Evolutionary conservation across 1,139 yeast species (phyloP).

Genomic region (Lodderomyces theae): DNA sequence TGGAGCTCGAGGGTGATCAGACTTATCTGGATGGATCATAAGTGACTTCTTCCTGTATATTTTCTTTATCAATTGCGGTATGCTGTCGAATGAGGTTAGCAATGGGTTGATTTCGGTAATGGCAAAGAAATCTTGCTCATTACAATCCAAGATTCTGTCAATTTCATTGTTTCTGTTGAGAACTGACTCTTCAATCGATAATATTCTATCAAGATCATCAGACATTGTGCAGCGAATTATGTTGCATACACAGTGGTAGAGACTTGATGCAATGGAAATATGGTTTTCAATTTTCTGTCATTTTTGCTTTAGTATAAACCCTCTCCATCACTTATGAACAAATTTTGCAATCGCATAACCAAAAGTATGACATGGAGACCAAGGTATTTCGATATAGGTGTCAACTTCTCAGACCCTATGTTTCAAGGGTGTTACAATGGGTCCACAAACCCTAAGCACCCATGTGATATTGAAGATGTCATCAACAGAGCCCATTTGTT

Average conservation of each 20-base stretch:
- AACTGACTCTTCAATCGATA: constrained; percentile 35
- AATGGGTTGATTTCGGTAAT: constrained; percentile 53
- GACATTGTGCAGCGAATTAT: too few relatives aligned
- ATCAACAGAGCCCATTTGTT: constrained; percentile 63
- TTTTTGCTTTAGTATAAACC: too few relatives aligned
- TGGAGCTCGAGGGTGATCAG: constrained; percentile 53
- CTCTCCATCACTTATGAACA: too few relatives aligned
- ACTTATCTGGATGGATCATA: constrained; percentile 69
- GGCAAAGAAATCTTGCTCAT: constrained; percentile 53
- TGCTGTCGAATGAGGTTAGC: constrained; percentile 29
- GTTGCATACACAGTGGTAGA: too few relatives aligned
- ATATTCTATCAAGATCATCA: constrained; percentile 30
- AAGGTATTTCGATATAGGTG: constrained; percentile 56
- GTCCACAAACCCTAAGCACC: constrained; percentile 53
- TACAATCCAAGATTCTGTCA: constrained; percentile 46
- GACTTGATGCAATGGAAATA: too few relatives aligned
- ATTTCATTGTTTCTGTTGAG: constrained; percentile 54
- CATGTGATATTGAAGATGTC: constrained; percentile 62
- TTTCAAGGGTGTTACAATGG: constrained; percentile 79
- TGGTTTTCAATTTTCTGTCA: too few relatives aligned
- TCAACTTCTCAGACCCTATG: constrained; percentile 87
- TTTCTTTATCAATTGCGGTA: constrained; percentile 36
- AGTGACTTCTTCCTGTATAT: constrained; percentile 58
- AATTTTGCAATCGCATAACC: not conserved
- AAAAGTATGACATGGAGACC: constrained; percentile 34